A percentile compares a stretch with the other conserved stretches of the same genome.
phyloP scores from a whole-genome alignment of 2,329 filamentous ascomycete genomes.

The Aureobasidium sp. region DNA sequence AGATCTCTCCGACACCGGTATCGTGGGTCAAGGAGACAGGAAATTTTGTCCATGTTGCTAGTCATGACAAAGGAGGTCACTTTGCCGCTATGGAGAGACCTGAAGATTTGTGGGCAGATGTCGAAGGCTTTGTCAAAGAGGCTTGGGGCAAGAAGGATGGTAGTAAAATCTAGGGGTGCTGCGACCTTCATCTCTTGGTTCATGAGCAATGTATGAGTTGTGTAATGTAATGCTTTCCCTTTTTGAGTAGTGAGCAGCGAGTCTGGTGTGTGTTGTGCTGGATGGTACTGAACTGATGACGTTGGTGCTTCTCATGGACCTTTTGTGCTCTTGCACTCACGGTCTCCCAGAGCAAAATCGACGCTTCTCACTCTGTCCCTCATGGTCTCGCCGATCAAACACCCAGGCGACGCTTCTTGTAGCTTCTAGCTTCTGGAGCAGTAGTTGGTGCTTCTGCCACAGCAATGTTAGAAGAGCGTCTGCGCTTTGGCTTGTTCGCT shows the following conservation, averaged over 20 bases:
- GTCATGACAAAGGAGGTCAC: conserved; percentile 35
- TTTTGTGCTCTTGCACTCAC: too few relatives aligned
- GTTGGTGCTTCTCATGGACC: background rate
- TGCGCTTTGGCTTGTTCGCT: conserved; percentile 9
- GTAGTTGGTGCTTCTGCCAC: background rate
- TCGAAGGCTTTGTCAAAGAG: conserved; percentile 28
- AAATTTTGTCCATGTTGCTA: conserved; percentile 34
- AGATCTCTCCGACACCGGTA: conserved; percentile 35
- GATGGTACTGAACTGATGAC: background rate
- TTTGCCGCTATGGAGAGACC: conserved; percentile 35
- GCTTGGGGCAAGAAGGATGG: conserved; percentile 11
- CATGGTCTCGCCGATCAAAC: background rate
- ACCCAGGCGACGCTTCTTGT: conserved; percentile 2
- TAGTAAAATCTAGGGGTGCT: background rate
- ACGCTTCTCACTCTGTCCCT: background rate
- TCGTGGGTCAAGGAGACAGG: conserved; percentile 32
- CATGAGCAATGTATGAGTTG: background rate
- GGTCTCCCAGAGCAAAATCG: background rate
- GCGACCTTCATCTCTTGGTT: background rate
- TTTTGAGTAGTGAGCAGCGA: background rate
- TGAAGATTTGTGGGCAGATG: conserved; percentile 27
- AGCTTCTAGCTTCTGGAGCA: background rate
- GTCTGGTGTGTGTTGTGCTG: background rate
- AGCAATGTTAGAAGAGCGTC: background rate
- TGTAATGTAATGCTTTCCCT: background rate